These are phyloP conservation scores for Aspergillus japonicus DNA, from an alignment of 2,329 filamentous ascomycete genomes.

Conservation along the genomic window DNA sequence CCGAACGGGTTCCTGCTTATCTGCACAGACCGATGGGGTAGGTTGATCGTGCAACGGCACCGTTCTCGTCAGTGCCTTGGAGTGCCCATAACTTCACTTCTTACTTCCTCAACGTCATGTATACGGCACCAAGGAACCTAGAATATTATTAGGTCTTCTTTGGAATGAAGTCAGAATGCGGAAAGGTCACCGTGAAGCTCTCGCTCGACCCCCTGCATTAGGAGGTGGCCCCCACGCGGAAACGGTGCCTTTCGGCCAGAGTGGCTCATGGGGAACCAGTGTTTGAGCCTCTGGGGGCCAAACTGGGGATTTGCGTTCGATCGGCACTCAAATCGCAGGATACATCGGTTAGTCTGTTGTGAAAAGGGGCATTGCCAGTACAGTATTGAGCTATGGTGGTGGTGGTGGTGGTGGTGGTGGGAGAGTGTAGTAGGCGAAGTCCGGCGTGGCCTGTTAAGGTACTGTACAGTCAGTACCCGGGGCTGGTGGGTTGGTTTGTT, in stretches of 20 bases:
- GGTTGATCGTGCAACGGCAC: not conserved
- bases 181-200: not conserved
- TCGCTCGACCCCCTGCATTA: not conserved
- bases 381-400: too few relatives aligned
- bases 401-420: not conserved
- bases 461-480: too few relatives aligned
- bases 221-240: not conserved
- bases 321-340: not conserved
- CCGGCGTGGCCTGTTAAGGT: too few relatives aligned
- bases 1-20: not conserved
- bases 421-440: not conserved
- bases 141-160: not conserved
- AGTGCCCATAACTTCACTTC: not conserved
- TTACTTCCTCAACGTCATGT: not conserved
- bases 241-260: not conserved
- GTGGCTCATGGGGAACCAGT: slow-evolving; percentile 1
- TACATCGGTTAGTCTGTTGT: not conserved
- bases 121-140: too few relatives aligned
- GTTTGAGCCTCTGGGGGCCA: slow-evolving; percentile 6
- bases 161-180: too few relatives aligned
- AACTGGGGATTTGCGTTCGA: not conserved
- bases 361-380: not conserved
- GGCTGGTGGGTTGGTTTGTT: too few relatives aligned
- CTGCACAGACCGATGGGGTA: not conserved
- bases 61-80: not conserved